A percentile compares a stretch with the other conserved stretches of the same genome.
phyloP scores from a whole-genome alignment of 768 basidiomycete species.

The Termitomyces titanicus region DNA sequence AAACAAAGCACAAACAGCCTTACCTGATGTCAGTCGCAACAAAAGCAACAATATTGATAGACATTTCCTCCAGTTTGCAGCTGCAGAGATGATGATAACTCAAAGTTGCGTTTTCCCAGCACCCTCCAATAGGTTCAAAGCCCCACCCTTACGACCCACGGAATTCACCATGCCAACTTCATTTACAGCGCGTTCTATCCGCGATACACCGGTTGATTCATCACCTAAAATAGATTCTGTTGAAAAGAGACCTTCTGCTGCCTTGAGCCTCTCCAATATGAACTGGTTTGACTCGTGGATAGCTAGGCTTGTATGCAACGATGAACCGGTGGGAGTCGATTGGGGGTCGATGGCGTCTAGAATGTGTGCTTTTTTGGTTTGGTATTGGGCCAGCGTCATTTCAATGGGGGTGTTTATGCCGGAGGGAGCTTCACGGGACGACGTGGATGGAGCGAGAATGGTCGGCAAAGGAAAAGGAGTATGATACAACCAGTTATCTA shows the following conservation, averaged over 20 bases:
- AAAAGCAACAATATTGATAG: not conserved
- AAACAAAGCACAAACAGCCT: not conserved
- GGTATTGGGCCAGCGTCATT: slow-evolving; percentile 32
- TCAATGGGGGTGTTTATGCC: not conserved
- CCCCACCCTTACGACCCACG: slow-evolving; percentile 28
- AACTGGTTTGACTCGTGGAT: slow-evolving; percentile 43
- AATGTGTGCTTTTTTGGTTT: slow-evolving; percentile 36
- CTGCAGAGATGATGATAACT: not conserved
- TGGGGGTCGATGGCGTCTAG: slow-evolving; percentile 28
- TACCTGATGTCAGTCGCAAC: not conserved
- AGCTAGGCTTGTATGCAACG: slow-evolving; percentile 22
- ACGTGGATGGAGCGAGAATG: not conserved
- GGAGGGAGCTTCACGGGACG: not conserved
- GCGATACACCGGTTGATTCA: slow-evolving; percentile 31
- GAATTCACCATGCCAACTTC: slow-evolving; percentile 22
- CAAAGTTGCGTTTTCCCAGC: slow-evolving; percentile 23
- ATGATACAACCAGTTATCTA: slow-evolving; percentile 50
- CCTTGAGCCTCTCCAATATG: slow-evolving; percentile 50
- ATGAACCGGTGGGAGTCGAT: not conserved
- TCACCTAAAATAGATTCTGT: slow-evolving; percentile 12
- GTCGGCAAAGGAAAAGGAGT: slow-evolving; percentile 12
- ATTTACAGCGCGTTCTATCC: slow-evolving; percentile 45
- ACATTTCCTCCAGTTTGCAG: not conserved
- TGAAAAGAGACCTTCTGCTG: slow-evolving; percentile 44
- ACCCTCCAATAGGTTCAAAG: slow-evolving; percentile 46